Evolutionary conservation across 2,329 filamentous ascomycete species (phyloP).

Genomic region (Beauveria sp.): DNA sequence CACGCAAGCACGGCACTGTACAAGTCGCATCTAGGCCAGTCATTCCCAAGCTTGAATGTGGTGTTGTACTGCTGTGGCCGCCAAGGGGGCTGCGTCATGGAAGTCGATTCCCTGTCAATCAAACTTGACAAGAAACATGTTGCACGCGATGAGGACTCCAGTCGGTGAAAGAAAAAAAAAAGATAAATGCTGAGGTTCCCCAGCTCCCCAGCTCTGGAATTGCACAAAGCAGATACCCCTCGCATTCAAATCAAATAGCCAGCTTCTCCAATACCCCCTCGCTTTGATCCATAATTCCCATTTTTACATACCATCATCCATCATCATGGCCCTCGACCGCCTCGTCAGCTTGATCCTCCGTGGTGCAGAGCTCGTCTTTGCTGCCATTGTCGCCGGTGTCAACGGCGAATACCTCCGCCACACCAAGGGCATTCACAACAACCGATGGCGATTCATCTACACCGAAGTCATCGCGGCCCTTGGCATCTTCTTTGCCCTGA

Average conservation of each 20-base stretch:
- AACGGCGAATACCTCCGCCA: constrained; percentile 58
- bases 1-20: constrained; percentile 1
- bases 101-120: neutral
- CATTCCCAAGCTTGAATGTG: neutral
- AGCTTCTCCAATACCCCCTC: neutral
- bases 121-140: neutral
- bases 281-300: neutral
- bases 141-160: neutral
- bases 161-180: neutral
- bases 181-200: neutral
- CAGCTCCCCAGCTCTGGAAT: neutral
- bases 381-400: constrained; percentile 63
- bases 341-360: constrained; percentile 32
- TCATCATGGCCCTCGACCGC: constrained; percentile 31
- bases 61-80: neutral
- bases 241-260: neutral
- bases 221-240: neutral
- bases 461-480: constrained; percentile 63
- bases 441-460: constrained; percentile 61
- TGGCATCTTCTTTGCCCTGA: constrained; percentile 58
- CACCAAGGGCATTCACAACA: constrained; percentile 43
- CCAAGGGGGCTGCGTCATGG: constrained; percentile 7
- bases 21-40: no score
- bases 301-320: neutral
- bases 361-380: constrained; percentile 54